Conservation (phyloP, 352 stramenopile genomes). For the Sclerospora graminicola region DNA sequence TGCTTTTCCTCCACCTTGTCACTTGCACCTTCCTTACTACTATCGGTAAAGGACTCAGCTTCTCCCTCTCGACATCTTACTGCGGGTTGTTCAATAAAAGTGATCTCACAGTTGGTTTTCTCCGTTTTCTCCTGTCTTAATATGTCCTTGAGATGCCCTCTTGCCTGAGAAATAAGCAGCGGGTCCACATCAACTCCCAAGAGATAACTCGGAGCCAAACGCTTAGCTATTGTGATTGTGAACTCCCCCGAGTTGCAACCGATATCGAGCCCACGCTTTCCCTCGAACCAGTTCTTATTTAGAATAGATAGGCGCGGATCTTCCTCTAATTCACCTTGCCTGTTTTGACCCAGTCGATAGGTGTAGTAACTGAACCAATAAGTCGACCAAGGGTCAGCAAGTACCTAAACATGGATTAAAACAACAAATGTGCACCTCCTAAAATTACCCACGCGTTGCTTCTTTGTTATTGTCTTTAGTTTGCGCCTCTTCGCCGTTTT, state of each 20-base stretch:
- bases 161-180: slow-evolving; percentile 46
- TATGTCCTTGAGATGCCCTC: slow-evolving; percentile 51
- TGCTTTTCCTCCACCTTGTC: not conserved
- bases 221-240: slow-evolving; percentile 56
- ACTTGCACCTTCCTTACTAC: not conserved
- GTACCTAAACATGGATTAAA: not conserved
- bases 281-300: slow-evolving; percentile 53
- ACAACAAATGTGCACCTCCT: slow-evolving; percentile 27
- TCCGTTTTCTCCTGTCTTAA: slow-evolving; percentile 48
- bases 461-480: slow-evolving; percentile 23
- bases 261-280: slow-evolving; percentile 59
- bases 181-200: slow-evolving; percentile 68
- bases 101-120: slow-evolving; percentile 39
- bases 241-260: slow-evolving; percentile 79
- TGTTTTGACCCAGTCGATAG: slow-evolving; percentile 55
- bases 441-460: slow-evolving; percentile 67
- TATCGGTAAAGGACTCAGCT: slow-evolving; percentile 1
- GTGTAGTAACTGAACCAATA: slow-evolving; percentile 49
- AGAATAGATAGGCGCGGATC: slow-evolving; percentile 53
- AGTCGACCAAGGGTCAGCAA: not conserved
- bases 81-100: slow-evolving; percentile 4
- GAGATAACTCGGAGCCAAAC: slow-evolving; percentile 41
- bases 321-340: slow-evolving; percentile 32
- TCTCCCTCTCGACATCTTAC: not conserved
- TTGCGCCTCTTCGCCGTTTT: not conserved